Evolutionary conservation across 495 filamentous ascomycete genomes (phyloP), one percentile per base, ranked within the genome.

Genomic region (Poronia punctata): DNA sequence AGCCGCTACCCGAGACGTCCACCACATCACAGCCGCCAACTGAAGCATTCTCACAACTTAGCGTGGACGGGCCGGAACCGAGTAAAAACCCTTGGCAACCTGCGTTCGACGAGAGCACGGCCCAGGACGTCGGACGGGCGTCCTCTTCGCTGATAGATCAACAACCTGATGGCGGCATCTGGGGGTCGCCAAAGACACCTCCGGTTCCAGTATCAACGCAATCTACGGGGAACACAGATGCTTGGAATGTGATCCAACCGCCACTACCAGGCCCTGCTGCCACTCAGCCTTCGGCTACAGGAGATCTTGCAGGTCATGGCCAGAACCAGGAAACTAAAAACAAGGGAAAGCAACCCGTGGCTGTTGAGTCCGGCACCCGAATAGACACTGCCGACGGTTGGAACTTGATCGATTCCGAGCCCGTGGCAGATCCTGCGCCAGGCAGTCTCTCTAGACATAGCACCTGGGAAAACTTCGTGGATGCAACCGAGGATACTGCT

Each of bases 1-100:
- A 49, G 35, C 16, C 38, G 33, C 44, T 39, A 24, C 18, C 45
- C 2, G 45, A 39, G 3, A 17, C 53, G 23, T 33, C 49, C 16
- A 27, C 9, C 20, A 15, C 28, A 12, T 20, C 36, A 12, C 29
- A 38, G n/a, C 40, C 54, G 12, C 53, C 59, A 5, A 39, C 51
- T 1, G 45, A 53, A 16, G 26, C 61, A 9, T 63, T 71, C 27
- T 52, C 65, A 2, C 55, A 65, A 25, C 53, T 70, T 10, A 60
- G 52, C 21, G 30, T 68, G 17, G 50, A 54, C 21, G 67, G 71
- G 12, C 42, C 65, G 22, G 52, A 46, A 18, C 33, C 45, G 4
- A 70, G 46, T 35, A 68, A 61, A 39, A 76, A 76, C 41, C 70
- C 72, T 2, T 75, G 71, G 72, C 65, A 73, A 36, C 69, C 72